These are phyloP conservation scores for Claviceps monticola DNA, from an alignment of 2,329 filamentous ascomycete genomes.

Conservation along the genomic window DNA sequence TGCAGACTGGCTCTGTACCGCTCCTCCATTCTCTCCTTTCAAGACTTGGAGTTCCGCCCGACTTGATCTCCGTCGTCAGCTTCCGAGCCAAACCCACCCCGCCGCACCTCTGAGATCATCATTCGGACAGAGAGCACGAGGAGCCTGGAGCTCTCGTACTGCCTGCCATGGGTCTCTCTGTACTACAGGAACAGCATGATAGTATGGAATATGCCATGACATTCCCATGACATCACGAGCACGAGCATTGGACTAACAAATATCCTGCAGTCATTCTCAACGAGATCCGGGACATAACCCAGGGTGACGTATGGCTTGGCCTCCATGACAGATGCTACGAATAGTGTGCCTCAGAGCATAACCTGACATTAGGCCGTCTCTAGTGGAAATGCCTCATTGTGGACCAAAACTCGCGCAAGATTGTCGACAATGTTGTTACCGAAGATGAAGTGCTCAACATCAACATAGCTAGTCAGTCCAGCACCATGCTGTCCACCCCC, in stretches of 20 bases:
- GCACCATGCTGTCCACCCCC: neutral
- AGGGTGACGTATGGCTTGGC: conserved; percentile 53
- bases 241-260: conserved; percentile 1
- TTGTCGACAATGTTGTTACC: conserved; percentile 82
- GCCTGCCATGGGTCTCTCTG: conserved; percentile 65
- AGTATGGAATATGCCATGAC: conserved; percentile 12
- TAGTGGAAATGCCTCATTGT: conserved; percentile 96
- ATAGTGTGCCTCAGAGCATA: neutral
- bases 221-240: neutral
- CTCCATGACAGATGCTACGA: neutral
- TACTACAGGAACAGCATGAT: conserved; percentile 67
- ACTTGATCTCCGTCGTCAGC: neutral
- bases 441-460: conserved; percentile 95
- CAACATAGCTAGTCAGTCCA: conserved; percentile 78
- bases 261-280: conserved; percentile 20
- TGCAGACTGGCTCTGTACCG: conserved; percentile 2
- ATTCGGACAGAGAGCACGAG: neutral
- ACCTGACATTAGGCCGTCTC: neutral
- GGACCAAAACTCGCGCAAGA: conserved; percentile 68
- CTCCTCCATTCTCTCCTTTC: neutral
- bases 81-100: neutral
- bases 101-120: neutral
- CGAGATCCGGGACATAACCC: conserved; percentile 60
- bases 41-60: neutral
- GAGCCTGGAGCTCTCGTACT: conserved; percentile 7